These are phyloP conservation scores for Eragrostis tef DNA, from an alignment of 202 grass and related monocot genomes.

Conservation along the genomic window DNA sequence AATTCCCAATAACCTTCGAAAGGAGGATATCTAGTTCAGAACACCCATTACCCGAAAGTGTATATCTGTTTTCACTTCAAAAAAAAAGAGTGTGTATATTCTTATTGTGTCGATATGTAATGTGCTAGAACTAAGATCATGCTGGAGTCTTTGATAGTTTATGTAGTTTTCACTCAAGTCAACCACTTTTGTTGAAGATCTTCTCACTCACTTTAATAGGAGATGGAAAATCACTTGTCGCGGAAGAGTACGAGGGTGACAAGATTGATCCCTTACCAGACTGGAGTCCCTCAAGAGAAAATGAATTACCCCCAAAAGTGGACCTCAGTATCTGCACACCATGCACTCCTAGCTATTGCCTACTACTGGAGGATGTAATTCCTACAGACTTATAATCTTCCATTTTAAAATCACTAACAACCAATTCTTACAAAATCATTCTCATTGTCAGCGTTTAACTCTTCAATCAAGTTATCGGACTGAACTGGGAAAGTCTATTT, in stretches of 20 bases:
- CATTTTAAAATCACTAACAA: conserved; percentile 18
- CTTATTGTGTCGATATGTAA: neutral
- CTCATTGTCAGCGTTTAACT: conserved; percentile 40
- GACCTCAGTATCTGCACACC: conserved; percentile 1
- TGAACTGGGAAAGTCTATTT: conserved; percentile 39
- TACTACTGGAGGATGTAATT: conserved; percentile 51
- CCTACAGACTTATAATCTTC: conserved; percentile 16
- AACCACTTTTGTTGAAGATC: conserved; percentile 13
- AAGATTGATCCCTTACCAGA: conserved; percentile 47
- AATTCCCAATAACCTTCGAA: neutral
- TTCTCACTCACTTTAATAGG: conserved; percentile 22
- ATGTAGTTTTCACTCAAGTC: neutral
- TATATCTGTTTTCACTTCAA: too few species aligned
- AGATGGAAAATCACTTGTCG: conserved; percentile 12
- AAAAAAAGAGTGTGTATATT: neutral
- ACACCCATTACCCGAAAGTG: neutral
- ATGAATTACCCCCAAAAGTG: conserved; percentile 44
- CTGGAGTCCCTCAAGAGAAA: conserved; percentile 40
- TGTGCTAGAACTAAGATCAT: neutral
- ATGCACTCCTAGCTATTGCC: conserved; percentile 45
- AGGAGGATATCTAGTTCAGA: neutral
- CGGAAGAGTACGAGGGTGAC: conserved; percentile 36
- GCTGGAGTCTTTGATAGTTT: neutral
- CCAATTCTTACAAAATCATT: conserved; percentile 36
- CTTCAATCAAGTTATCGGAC: conserved; percentile 48